A percentile compares a stretch with the other conserved stretches of the same genome.
Conservation (phyloP, 208 protist genomes). For the Wallacemonas sp. region DNA sequence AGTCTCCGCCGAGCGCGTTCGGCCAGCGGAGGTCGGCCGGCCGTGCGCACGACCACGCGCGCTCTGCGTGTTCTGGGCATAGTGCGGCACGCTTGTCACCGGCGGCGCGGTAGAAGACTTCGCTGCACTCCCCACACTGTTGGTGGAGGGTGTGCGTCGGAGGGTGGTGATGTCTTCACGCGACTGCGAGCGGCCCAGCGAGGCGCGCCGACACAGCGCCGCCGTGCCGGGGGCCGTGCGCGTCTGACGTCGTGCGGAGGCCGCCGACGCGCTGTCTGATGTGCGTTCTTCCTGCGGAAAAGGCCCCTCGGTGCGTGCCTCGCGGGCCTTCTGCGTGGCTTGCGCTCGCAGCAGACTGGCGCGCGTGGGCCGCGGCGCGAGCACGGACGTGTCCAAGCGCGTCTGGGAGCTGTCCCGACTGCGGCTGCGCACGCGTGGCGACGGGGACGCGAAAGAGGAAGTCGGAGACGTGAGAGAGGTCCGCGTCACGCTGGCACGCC, state of each 20-base stretch:
- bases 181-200: neutral
- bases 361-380: neutral
- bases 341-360: conserved; percentile 4
- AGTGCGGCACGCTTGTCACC: neutral
- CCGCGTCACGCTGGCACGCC: no score
- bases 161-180: neutral
- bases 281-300: no score
- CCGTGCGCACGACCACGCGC: neutral
- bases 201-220: neutral
- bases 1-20: no score
- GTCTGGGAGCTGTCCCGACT: neutral
- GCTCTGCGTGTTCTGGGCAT: neutral
- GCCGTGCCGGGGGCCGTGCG: conserved; percentile 7
- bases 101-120: no score
- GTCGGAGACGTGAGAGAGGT: no score
- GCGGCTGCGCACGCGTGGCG: neutral
- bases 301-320: neutral
- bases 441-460: no score
- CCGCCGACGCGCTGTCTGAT: no score
- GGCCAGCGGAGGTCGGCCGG: neutral
- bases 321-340: neutral
- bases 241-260: neutral
- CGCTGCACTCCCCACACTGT: no score
- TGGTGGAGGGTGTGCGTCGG: no score
- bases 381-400: neutral